These are phyloP conservation scores for Phytophthora meadii DNA, from an alignment of 352 stramenopile species.

Conservation along the genomic window DNA sequence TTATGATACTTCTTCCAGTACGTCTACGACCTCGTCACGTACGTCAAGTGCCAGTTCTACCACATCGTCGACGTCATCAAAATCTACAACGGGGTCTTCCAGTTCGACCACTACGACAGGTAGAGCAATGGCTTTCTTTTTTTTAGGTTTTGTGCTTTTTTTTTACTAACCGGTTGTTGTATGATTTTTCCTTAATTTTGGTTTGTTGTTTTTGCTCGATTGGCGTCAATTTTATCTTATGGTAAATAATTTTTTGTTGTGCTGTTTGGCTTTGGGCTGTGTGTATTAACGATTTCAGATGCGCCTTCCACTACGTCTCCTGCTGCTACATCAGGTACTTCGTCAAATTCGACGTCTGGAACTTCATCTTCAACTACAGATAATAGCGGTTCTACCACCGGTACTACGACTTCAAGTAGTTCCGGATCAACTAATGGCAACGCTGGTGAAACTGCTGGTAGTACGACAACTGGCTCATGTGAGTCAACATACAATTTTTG, in stretches of 20 bases:
- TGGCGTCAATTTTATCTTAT: slow-evolving; percentile 11
- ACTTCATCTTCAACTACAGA: slow-evolving; percentile 24
- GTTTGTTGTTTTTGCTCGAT: not conserved
- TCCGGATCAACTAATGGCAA: slow-evolving; percentile 20
- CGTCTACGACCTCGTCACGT: slow-evolving; percentile 9
- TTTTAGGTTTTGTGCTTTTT: slow-evolving; percentile 11
- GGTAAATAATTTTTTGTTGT: slow-evolving; percentile 25
- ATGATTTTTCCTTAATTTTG: not conserved
- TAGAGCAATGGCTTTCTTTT: slow-evolving; percentile 8
- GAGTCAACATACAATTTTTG: slow-evolving; percentile 1
- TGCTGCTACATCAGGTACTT: slow-evolving; percentile 34
- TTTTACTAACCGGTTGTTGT: slow-evolving; percentile 17
- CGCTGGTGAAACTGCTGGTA: slow-evolving; percentile 22
- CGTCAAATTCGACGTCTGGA: slow-evolving; percentile 16
- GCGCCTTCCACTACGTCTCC: slow-evolving; percentile 26
- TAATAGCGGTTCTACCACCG: slow-evolving; percentile 8
- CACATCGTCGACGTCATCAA: slow-evolving; percentile 17
- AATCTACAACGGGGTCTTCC: slow-evolving; percentile 12
- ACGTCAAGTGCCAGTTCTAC: slow-evolving; percentile 14
- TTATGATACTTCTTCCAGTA: slow-evolving; percentile 19
- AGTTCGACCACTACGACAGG: slow-evolving; percentile 25
- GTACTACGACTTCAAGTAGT: slow-evolving; percentile 11
- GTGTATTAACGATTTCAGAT: slow-evolving; percentile 34
- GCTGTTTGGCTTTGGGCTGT: slow-evolving; percentile 15
- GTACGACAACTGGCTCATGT: slow-evolving; percentile 12